Evolutionary conservation across 2,329 filamentous ascomycete genomes (phyloP).

Genomic region (Alternaria panax): DNA sequence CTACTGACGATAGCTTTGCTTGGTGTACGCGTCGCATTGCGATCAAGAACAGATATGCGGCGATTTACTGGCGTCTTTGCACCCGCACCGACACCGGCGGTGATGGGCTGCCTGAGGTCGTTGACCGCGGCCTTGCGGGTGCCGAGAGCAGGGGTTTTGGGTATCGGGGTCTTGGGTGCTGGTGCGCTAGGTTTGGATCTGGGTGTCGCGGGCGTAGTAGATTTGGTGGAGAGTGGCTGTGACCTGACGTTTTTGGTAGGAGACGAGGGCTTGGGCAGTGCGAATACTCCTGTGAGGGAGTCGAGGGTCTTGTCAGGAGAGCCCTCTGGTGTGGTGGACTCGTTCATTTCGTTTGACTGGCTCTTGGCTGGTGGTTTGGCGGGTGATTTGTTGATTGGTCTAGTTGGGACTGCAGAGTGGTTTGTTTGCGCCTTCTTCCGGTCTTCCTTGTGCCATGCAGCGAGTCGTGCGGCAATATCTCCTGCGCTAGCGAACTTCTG

Average conservation of each 20-base stretch:
- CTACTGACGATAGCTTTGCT: constrained; percentile 30
- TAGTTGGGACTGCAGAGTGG: background rate
- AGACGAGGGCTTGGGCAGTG: constrained; percentile 15
- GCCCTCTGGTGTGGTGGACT: background rate
- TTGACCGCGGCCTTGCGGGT: background rate
- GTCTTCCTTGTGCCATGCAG: constrained; percentile 23
- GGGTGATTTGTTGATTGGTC: constrained; percentile 5
- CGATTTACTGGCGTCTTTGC: background rate
- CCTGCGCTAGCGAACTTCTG: constrained; percentile 20
- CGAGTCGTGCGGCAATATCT: constrained; percentile 23
- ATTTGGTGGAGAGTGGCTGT: background rate
- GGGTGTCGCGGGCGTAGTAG: background rate
- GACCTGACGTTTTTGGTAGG: constrained; percentile 9
- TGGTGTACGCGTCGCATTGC: constrained; percentile 28
- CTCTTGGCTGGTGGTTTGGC: background rate
- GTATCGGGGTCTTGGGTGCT: background rate
- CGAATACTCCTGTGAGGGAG: background rate
- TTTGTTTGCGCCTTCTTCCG: background rate
- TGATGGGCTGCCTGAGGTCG: background rate
- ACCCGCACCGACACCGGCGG: background rate
- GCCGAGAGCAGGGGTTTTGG: background rate
- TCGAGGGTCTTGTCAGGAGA: background rate
- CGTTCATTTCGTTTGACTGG: background rate
- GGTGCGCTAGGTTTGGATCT: background rate
- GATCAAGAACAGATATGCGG: constrained; percentile 12